These are phyloP conservation scores for Chloris gayana DNA, from an alignment of 176 grass and related monocot species.

Conservation along the genomic window DNA sequence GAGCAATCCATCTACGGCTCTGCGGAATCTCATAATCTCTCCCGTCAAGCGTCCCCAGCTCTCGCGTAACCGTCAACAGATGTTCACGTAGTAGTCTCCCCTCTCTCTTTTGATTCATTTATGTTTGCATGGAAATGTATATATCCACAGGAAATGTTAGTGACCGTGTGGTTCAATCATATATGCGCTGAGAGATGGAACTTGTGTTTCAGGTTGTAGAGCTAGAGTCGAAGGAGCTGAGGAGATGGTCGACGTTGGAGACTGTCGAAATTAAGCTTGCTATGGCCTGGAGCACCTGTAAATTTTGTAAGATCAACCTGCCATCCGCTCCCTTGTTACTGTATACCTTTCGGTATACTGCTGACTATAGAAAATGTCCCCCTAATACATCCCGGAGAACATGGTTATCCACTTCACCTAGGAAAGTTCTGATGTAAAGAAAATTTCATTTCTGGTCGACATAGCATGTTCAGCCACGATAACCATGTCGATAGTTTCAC, in stretches of 20 bases:
- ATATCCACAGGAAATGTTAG: not conserved
- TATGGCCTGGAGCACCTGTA: constrained; percentile 12
- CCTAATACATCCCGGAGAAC: not conserved
- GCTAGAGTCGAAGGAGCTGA: constrained; percentile 25
- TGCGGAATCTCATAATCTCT: constrained; percentile 70
- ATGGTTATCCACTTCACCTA: not conserved
- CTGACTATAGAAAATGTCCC: not conserved
- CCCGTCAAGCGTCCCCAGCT: constrained; percentile 64
- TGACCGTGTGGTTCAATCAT: not conserved
- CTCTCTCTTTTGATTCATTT: not conserved
- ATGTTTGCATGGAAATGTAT: not conserved
- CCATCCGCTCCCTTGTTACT: not conserved
- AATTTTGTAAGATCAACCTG: constrained; percentile 36
- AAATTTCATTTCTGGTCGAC: not conserved
- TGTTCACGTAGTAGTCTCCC: constrained; percentile 61
- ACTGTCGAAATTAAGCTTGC: constrained; percentile 7
- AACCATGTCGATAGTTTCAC: not conserved
- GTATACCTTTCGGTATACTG: not conserved
- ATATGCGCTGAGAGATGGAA: constrained; percentile 38
- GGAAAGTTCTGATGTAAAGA: not conserved
- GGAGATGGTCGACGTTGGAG: constrained; percentile 8
- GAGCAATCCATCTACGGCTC: constrained; percentile 49
- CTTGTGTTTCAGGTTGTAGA: constrained; percentile 61
- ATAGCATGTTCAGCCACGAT: not conserved
- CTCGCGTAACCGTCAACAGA: constrained; percentile 37